Evolutionary conservation across 139 green algal genomes (phyloP).

Genomic region (Coelastrella sp.): DNA sequence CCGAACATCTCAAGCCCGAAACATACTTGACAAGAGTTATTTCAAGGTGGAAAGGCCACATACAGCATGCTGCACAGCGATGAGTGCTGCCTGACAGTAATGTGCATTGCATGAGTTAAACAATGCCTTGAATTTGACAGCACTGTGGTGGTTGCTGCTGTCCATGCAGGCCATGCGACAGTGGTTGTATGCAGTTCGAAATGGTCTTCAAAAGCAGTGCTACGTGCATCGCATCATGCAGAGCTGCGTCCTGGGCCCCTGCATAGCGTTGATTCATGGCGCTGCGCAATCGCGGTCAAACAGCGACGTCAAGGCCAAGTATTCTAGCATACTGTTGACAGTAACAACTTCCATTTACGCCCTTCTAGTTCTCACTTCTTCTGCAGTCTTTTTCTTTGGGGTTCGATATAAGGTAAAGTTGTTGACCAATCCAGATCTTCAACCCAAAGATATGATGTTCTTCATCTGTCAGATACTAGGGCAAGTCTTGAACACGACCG

Average conservation of each 20-base stretch:
- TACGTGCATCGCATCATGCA: background rate
- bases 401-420: background rate
- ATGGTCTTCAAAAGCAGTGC: background rate
- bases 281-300: background rate
- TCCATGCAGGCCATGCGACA: background rate
- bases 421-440: background rate
- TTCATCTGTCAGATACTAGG: background rate
- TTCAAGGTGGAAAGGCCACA: no score
- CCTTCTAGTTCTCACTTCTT: background rate
- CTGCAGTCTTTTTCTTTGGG: background rate
- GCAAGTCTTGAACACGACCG: background rate
- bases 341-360: background rate
- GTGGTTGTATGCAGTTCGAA: background rate
- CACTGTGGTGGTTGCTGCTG: no score
- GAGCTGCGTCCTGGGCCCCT: background rate
- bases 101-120: no score
- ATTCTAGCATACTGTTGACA: background rate
- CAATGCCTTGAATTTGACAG: no score
- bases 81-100: no score
- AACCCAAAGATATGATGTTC: background rate
- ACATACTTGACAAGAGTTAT: no score
- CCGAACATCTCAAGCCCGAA: no score
- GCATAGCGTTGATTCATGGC: background rate
- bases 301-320: background rate
- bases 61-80: no score